phyloP scores from a whole-genome alignment of 75 land plant genomes.

The Gnetum montanum region DNA sequence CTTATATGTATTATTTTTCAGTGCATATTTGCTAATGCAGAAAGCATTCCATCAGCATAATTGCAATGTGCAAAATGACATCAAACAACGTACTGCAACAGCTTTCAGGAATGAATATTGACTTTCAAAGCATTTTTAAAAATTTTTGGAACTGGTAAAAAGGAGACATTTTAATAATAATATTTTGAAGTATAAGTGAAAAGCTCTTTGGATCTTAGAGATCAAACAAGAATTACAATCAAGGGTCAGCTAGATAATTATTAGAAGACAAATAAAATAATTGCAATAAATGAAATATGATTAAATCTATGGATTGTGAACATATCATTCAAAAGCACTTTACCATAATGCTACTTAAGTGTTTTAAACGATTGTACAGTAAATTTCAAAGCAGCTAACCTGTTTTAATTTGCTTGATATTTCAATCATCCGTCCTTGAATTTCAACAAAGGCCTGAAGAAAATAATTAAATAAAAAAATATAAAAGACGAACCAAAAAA shows the following conservation, averaged over 20 bases:
- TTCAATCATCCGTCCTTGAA: conserved; percentile 52
- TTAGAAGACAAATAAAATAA: background rate
- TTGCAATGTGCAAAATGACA: no score
- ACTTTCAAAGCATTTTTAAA: no score
- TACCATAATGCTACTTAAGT: background rate
- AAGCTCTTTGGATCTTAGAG: background rate
- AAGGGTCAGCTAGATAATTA: background rate
- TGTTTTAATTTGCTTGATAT: conserved; percentile 49
- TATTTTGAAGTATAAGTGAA: no score
- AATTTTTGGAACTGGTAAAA: no score
- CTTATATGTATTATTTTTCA: no score
- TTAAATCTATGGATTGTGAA: background rate
- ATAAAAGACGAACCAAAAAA: background rate
- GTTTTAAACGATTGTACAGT: background rate
- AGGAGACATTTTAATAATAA: no score
- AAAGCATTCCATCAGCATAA: no score
- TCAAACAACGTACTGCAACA: no score
- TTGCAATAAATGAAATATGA: background rate
- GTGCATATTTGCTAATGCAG: no score
- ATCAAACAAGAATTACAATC: background rate
- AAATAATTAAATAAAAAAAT: background rate
- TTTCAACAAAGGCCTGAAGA: conserved; percentile 50
- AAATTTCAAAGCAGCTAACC: conserved; percentile 11
- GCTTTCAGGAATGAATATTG: no score
- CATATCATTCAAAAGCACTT: background rate